These are phyloP conservation scores for Tricholoma terreum DNA, from an alignment of 768 basidiomycete species.

Conservation along the genomic window DNA sequence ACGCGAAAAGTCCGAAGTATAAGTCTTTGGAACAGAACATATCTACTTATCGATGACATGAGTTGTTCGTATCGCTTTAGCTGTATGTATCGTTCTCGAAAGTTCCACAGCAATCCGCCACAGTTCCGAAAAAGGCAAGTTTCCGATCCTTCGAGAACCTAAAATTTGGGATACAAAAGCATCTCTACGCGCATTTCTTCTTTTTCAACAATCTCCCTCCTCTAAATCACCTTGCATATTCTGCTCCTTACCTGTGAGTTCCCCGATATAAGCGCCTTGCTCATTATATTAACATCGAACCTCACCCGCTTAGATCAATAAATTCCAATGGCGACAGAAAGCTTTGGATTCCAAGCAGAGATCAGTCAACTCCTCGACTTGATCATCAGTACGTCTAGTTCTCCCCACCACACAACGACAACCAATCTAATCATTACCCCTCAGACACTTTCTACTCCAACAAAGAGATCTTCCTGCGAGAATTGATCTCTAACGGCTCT, in stretches of 20 bases:
- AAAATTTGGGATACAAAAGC: slow-evolving; percentile 36
- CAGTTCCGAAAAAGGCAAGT: slow-evolving; percentile 40
- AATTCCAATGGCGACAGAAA: slow-evolving; percentile 67
- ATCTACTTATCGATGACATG: no score
- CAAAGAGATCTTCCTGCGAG: slow-evolving; percentile 99
- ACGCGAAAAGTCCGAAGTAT: no score
- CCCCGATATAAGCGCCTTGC: not conserved
- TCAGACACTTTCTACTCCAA: slow-evolving; percentile 99
- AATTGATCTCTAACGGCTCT: slow-evolving; percentile 94
- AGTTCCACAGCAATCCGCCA: slow-evolving; percentile 32
- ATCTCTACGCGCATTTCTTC: slow-evolving; percentile 17
- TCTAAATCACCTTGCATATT: slow-evolving; percentile 16
- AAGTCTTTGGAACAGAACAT: no score
- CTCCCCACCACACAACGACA: not conserved
- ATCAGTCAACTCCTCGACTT: slow-evolving; percentile 98
- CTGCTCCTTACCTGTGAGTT: slow-evolving; percentile 16
- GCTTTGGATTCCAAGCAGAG: slow-evolving; percentile 98
- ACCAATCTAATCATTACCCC: slow-evolving; percentile 7
- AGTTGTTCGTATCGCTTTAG: no score
- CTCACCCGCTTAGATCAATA: slow-evolving; percentile 14
- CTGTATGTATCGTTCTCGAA: slow-evolving; percentile 40
- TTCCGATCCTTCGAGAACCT: slow-evolving; percentile 50
- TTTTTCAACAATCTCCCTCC: slow-evolving; percentile 22
- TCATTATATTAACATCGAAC: slow-evolving; percentile 1
- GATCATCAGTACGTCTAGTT: slow-evolving; percentile 88